These are phyloP conservation scores for Chalciporus sphaerocephalus DNA, from an alignment of 768 basidiomycete species.

Conservation along the genomic window DNA sequence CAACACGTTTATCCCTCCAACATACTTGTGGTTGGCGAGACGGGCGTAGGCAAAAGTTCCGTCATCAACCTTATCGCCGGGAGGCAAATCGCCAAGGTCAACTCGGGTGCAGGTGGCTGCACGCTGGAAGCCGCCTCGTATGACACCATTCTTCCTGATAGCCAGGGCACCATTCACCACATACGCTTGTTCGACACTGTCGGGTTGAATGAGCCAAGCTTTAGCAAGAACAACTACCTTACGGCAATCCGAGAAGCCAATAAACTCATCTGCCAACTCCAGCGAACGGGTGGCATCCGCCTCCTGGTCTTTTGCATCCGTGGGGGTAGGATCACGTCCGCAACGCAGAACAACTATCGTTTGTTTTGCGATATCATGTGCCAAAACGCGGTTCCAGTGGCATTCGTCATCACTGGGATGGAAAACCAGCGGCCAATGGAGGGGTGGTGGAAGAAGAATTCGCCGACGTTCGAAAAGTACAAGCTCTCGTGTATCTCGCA, in stretches of 20 bases:
- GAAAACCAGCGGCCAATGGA: slow-evolving; percentile 29
- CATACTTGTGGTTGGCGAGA: slow-evolving; percentile 33
- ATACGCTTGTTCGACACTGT: slow-evolving; percentile 31
- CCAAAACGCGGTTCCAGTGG: slow-evolving; percentile 32
- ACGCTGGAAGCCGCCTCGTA: slow-evolving; percentile 31
- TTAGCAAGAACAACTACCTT: too few relatives aligned
- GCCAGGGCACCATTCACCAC: slow-evolving; percentile 1
- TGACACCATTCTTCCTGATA: slow-evolving; percentile 15
- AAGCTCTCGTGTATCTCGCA: slow-evolving; percentile 15
- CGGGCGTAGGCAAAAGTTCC: slow-evolving; percentile 36
- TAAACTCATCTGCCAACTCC: too few relatives aligned
- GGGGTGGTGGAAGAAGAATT: slow-evolving; percentile 33
- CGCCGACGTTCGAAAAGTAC: slow-evolving; percentile 14
- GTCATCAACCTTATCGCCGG: slow-evolving; percentile 38
- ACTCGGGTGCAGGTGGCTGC: slow-evolving; percentile 29
- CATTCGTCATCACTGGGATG: slow-evolving; percentile 33
- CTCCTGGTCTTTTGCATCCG: slow-evolving; percentile 39
- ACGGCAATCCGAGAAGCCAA: too few relatives aligned
- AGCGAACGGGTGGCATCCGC: too few relatives aligned
- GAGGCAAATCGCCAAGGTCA: slow-evolving; percentile 22
- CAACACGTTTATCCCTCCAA: slow-evolving; percentile 28
- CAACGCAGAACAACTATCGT: slow-evolving; percentile 29
- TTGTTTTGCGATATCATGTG: slow-evolving; percentile 37
- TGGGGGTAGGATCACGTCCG: slow-evolving; percentile 30
- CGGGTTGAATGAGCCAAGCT: slow-evolving; percentile 27